Conservation (phyloP, 1,284 basidiomycete species). For the Pholiota adiposa region DNA sequence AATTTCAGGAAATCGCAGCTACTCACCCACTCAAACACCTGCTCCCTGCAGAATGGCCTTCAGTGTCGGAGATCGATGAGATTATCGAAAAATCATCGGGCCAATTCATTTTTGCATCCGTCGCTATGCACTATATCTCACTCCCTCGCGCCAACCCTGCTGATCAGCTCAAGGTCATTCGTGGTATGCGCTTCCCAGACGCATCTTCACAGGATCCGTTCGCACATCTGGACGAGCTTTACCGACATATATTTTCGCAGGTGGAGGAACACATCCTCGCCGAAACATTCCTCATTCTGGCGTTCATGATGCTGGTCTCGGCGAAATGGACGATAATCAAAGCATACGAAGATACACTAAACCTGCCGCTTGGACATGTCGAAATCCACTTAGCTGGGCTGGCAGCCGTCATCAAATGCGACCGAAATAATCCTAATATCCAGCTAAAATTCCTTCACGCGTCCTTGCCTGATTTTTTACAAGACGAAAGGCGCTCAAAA, state of each 20-base stretch:
- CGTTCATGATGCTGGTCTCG: background rate
- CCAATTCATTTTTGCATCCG: slow-evolving; percentile 4
- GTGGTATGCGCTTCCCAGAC: background rate
- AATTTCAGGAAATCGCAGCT: background rate
- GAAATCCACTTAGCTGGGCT: background rate
- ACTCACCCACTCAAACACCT: background rate
- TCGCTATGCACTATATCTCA: background rate
- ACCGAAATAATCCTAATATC: background rate
- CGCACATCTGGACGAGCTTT: background rate
- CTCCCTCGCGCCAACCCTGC: background rate
- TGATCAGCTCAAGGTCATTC: background rate
- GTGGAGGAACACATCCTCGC: background rate
- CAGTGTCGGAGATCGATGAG: background rate
- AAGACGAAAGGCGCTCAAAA: background rate
- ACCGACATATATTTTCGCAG: background rate
- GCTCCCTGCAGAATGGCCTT: background rate
- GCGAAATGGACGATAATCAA: background rate
- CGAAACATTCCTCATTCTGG: background rate
- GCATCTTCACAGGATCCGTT: background rate
- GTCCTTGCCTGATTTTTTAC: background rate
- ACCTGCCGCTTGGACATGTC: background rate
- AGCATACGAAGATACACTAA: no score
- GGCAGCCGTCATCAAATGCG: background rate
- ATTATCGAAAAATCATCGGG: slow-evolving; percentile 1
- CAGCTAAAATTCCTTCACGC: background rate